Conservation (phyloP, 2,329 filamentous ascomycete species). For the Bimuria novae-zelandiae region DNA sequence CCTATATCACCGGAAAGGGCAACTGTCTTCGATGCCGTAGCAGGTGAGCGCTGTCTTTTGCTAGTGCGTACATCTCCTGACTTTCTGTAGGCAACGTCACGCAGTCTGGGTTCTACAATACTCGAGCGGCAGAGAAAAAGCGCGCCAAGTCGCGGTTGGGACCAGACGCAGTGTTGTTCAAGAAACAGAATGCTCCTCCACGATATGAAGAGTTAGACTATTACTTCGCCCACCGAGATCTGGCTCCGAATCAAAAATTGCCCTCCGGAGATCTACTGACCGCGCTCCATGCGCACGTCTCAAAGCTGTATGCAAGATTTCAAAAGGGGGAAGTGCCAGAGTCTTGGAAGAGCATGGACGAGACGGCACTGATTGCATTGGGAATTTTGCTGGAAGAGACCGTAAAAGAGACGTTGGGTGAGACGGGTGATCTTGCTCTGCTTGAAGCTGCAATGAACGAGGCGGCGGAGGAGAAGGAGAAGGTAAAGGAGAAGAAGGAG, state of each 20-base stretch:
- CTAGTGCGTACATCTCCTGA: background rate
- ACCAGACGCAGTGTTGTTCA: constrained; percentile 74
- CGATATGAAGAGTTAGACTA: constrained; percentile 73
- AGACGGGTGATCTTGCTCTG: constrained; percentile 71
- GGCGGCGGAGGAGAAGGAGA: constrained; percentile 26
- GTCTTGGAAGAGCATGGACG: constrained; percentile 70
- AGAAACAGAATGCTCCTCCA: constrained; percentile 64
- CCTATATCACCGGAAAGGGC: constrained; percentile 33
- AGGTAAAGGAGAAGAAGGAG: constrained; percentile 15
- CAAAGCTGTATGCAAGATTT: constrained; percentile 63
- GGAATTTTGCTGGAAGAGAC: constrained; percentile 77
- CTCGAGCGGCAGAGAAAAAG: constrained; percentile 38
- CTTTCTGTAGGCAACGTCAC: constrained; percentile 50
- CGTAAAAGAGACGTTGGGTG: constrained; percentile 63
- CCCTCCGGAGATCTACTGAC: constrained; percentile 73
- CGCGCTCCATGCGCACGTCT: constrained; percentile 69
- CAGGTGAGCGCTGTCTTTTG: constrained; percentile 53
- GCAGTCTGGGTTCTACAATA: constrained; percentile 48
- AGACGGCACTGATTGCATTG: constrained; percentile 75
- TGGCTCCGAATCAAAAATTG: constrained; percentile 58
- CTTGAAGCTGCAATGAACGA: constrained; percentile 57
- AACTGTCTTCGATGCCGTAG: constrained; percentile 74
- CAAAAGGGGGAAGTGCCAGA: constrained; percentile 20
- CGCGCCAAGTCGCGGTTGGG: constrained; percentile 52
- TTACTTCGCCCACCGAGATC: constrained; percentile 67